Percentiles rank a stretch among this genome's conserved stretches.
phyloP scores from a whole-genome alignment of 2,329 filamentous ascomycete species.

The Bretziella fagacearum region DNA sequence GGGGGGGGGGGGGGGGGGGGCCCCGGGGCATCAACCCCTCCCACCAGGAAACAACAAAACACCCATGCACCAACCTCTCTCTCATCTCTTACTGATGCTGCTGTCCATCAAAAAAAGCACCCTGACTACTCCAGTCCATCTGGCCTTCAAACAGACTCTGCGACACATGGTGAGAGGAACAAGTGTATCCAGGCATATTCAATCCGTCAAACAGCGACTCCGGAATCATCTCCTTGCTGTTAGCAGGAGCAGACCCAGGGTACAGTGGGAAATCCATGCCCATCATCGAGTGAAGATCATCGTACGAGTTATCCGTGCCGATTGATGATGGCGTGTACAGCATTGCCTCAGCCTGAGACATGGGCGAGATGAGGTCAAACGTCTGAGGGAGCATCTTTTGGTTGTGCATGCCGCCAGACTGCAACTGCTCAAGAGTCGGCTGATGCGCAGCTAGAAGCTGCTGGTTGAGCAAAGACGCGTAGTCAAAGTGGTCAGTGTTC shows the following conservation, averaged over 20 bases:
- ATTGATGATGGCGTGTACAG: conserved; percentile 49
- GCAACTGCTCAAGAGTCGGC: neutral
- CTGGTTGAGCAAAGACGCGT: conserved; percentile 24
- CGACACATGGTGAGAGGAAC: conserved; percentile 31
- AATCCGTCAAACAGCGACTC: conserved; percentile 34
- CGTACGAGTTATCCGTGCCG: conserved; percentile 48
- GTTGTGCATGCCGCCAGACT: conserved; percentile 15
- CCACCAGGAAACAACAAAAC: too few relatives aligned
- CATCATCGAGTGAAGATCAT: conserved; percentile 21
- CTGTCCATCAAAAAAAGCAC: neutral
- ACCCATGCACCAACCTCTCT: too few relatives aligned
- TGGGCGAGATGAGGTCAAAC: conserved; percentile 38
- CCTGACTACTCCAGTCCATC: conserved; percentile 24
- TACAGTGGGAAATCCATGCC: conserved; percentile 51
- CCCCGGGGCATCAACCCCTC: too few relatives aligned
- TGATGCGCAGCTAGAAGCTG: conserved; percentile 17
- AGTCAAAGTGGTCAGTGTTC: conserved; percentile 19
- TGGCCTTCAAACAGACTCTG: conserved; percentile 30
- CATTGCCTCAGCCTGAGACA: conserved; percentile 36
- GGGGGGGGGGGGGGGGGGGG: too few relatives aligned
- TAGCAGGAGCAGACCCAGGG: conserved; percentile 21
- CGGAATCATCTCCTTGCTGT: conserved; percentile 24
- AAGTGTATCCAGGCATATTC: conserved; percentile 33
- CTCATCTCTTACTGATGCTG: too few relatives aligned
- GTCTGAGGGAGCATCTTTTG: conserved; percentile 10